Conservation (phyloP, 2,329 filamentous ascomycete species). For the Neofusicoccum ribis region DNA sequence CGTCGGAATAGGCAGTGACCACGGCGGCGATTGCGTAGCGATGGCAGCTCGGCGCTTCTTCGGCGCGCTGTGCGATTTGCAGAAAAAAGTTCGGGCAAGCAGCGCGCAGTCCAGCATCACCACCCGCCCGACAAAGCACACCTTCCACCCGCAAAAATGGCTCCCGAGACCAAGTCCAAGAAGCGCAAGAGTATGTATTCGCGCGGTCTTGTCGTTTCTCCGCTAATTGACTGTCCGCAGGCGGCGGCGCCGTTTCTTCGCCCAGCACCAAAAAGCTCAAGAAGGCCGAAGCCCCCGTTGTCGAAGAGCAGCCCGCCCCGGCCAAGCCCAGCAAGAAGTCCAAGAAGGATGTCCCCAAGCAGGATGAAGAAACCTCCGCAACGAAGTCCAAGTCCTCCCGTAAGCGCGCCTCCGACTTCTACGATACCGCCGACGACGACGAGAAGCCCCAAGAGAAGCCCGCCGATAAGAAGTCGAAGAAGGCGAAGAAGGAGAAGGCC, state of each 20-base stretch:
- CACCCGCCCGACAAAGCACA: constrained; percentile 21
- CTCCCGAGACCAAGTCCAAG: constrained; percentile 54
- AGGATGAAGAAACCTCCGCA: constrained; percentile 25
- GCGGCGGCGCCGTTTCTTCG: constrained; percentile 35
- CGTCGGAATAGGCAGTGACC: background rate
- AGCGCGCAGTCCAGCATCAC: constrained; percentile 21
- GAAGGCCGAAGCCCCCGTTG: constrained; percentile 29
- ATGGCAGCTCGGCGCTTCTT: constrained; percentile 7
- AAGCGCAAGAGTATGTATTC: constrained; percentile 54
- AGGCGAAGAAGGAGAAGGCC: constrained; percentile 20
- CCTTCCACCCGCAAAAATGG: constrained; percentile 45
- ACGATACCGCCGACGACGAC: constrained; percentile 26
- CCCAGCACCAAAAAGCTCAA: constrained; percentile 42
- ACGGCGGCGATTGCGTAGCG: background rate
- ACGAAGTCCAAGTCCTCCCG: constrained; percentile 31
- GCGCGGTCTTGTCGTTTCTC: constrained; percentile 15
- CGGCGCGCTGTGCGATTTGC: constrained; percentile 1
- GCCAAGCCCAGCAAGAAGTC: constrained; percentile 18
- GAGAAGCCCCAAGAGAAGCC: constrained; percentile 21
- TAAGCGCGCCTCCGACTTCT: constrained; percentile 39
- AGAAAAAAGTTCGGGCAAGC: constrained; percentile 28
- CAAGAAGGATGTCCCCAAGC: constrained; percentile 24
- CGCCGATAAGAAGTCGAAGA: constrained; percentile 28
- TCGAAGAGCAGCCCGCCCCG: constrained; percentile 9
- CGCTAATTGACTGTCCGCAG: constrained; percentile 26